These are phyloP conservation scores for Penicillium crustosum DNA, from an alignment of 2,329 filamentous ascomycete species.

Conservation along the genomic window DNA sequence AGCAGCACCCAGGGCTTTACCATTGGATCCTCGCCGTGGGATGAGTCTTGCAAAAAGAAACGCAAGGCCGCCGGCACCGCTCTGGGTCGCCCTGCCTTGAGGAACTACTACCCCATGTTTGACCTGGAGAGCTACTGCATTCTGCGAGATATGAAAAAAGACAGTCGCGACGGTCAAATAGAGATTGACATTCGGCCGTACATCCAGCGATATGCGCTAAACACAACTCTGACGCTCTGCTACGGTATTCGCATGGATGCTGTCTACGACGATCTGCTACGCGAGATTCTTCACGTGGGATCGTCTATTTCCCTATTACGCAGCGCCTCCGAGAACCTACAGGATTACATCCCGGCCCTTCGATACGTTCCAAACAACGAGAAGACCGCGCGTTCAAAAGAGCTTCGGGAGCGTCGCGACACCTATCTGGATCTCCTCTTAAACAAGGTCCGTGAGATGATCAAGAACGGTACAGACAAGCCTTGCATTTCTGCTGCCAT, in stretches of 20 bases:
- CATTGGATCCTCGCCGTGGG: constrained; percentile 76
- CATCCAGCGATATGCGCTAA: constrained; percentile 69
- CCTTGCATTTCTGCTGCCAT: constrained; percentile 66
- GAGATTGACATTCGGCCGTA: constrained; percentile 67
- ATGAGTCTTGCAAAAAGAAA: constrained; percentile 69
- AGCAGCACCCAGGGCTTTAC: constrained; percentile 72
- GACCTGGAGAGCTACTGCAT: constrained; percentile 69
- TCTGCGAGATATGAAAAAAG: constrained; percentile 64
- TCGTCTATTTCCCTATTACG: constrained; percentile 68
- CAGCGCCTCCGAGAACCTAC: constrained; percentile 72
- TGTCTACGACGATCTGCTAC: constrained; percentile 63
- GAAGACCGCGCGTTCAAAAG: constrained; percentile 57
- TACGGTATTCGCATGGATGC: constrained; percentile 72
- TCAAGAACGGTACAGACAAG: constrained; percentile 59
- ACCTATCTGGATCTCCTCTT: constrained; percentile 59
- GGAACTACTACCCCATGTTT: constrained; percentile 73
- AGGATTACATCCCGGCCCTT: constrained; percentile 71
- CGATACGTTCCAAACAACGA: constrained; percentile 58
- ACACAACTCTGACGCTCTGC: constrained; percentile 70
- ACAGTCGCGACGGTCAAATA: constrained; percentile 58
- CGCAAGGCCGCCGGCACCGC: constrained; percentile 73
- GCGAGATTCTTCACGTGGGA: constrained; percentile 71
- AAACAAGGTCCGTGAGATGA: constrained; percentile 56
- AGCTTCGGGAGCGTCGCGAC: constrained; percentile 64
- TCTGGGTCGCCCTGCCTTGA: constrained; percentile 67